A percentile compares a stretch with the other conserved stretches of the same genome.
Evolutionary conservation across 78 protist genomes (phyloP).

Genomic region (Dictyostelium citrinum): DNA sequence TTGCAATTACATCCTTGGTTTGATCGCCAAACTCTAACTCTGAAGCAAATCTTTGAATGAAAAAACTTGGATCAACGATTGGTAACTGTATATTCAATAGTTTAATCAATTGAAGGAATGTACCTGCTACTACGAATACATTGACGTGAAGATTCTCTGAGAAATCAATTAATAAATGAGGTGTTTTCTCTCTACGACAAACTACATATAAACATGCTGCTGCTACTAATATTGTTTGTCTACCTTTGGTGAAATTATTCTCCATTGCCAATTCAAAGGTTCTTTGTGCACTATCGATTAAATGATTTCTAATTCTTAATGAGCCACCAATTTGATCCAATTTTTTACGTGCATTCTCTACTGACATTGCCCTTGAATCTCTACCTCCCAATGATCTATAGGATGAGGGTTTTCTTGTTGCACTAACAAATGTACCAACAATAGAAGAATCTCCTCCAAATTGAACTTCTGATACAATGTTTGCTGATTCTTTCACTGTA

Average conservation of each 20-base stretch:
- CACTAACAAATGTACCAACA: slow-evolving; percentile 58
- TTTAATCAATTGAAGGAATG: slow-evolving; percentile 79
- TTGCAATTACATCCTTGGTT: slow-evolving; percentile 42
- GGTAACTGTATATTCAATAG: slow-evolving; percentile 73
- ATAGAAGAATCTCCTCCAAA: slow-evolving; percentile 24
- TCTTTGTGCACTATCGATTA: slow-evolving; percentile 27
- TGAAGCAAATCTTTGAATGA: slow-evolving; percentile 91
- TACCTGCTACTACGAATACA: slow-evolving; percentile 86
- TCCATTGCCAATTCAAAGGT: slow-evolving; percentile 58
- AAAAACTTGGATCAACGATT: slow-evolving; percentile 92
- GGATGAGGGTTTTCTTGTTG: background rate
- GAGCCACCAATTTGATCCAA: slow-evolving; percentile 10
- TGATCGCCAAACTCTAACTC: slow-evolving; percentile 91
- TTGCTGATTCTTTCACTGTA: slow-evolving; percentile 24
- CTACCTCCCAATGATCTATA: slow-evolving; percentile 41
- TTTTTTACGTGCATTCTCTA: slow-evolving; percentile 45
- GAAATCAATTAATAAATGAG: slow-evolving; percentile 93
- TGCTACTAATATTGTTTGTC: slow-evolving; percentile 71
- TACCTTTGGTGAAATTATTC: slow-evolving; percentile 60
- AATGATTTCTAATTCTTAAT: background rate
- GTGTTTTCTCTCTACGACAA: slow-evolving; percentile 88
- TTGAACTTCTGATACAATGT: slow-evolving; percentile 59
- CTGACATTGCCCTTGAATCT: slow-evolving; percentile 37
- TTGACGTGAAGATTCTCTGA: slow-evolving; percentile 84
- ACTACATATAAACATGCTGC: slow-evolving; percentile 94